Evolutionary conservation across 345 rosid species (phyloP).

Genomic region (Sonneratia caseolaris): DNA sequence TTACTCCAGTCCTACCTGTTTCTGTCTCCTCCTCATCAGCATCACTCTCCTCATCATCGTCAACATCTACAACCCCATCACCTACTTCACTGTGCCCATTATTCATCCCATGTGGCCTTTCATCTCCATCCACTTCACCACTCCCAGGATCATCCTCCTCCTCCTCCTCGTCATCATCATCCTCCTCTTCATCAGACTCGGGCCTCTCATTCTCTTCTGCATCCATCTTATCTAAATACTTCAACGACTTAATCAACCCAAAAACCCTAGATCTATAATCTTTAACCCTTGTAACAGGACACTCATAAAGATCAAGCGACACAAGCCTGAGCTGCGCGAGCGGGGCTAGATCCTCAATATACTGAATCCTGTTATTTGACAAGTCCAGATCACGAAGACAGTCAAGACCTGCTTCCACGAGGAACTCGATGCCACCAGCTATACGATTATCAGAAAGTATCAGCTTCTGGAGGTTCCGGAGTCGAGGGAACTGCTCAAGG

Average conservation of each 20-base stretch:
- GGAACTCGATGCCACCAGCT: conserved; percentile 52
- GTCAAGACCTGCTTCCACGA: conserved; percentile 53
- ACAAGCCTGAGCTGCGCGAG: conserved; percentile 50
- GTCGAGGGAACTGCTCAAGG: conserved; percentile 58
- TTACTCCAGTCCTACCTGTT: conserved; percentile 15
- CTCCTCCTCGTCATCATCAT: conserved; percentile 53
- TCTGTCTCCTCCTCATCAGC: conserved; percentile 61
- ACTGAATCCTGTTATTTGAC: conserved; percentile 64
- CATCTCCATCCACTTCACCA: conserved; percentile 62
- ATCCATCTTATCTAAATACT: conserved; percentile 79
- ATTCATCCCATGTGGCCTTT: conserved; percentile 24
- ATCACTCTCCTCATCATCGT: conserved; percentile 66
- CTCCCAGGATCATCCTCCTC: conserved; percentile 69
- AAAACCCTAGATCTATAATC: conserved; percentile 81
- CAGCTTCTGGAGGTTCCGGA: conserved; percentile 47
- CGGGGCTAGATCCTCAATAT: conserved; percentile 60
- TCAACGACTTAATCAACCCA: conserved; percentile 54
- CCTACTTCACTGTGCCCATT: conserved; percentile 47
- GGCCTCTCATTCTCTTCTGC: conserved; percentile 71
- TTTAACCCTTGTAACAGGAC: conserved; percentile 66
- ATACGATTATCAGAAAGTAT: conserved; percentile 63
- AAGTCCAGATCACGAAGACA: conserved; percentile 60
- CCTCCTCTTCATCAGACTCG: conserved; percentile 69
- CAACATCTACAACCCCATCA: conserved; percentile 47
- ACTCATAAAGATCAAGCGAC: conserved; percentile 72